A percentile compares a stretch with the other conserved stretches of the same genome.
phyloP scores from a whole-genome alignment of 345 rosid species.

The Microthlaspi erraticum region DNA sequence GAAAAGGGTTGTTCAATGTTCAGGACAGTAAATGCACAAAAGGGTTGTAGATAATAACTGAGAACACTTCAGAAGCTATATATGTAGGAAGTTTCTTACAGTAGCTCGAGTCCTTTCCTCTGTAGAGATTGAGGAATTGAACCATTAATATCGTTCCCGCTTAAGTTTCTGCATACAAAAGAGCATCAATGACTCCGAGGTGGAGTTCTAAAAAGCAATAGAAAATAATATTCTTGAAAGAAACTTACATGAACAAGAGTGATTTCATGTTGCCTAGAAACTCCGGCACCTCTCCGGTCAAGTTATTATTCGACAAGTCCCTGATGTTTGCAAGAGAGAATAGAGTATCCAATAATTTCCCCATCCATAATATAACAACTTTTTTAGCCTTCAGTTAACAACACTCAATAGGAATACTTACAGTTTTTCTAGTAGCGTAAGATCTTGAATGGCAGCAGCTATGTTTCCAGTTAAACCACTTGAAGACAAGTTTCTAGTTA shows the following conservation, averaged over 20 bases:
- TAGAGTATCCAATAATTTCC: background rate
- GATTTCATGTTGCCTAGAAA: slow-evolving; percentile 48
- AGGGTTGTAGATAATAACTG: background rate
- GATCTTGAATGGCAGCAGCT: slow-evolving; percentile 41
- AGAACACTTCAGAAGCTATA: background rate
- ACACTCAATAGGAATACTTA: slow-evolving; percentile 26
- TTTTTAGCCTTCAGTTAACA: background rate
- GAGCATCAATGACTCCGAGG: background rate
- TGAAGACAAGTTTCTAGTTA: slow-evolving; percentile 45
- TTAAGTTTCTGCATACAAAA: slow-evolving; percentile 44
- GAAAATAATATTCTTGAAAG: slow-evolving; percentile 9
- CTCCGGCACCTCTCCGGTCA: slow-evolving; percentile 51
- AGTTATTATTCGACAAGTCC: slow-evolving; percentile 57
- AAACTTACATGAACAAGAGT: slow-evolving; percentile 53
- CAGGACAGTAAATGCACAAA: background rate
- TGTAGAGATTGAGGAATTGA: slow-evolving; percentile 41
- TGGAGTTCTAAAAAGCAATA: no score
- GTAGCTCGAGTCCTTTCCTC: slow-evolving; percentile 12
- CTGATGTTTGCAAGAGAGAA: slow-evolving; percentile 38
- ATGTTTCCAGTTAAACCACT: slow-evolving; percentile 48
- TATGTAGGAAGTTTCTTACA: slow-evolving; percentile 22
- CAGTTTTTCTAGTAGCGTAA: slow-evolving; percentile 46
- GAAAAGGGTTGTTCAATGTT: background rate
- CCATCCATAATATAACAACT: background rate
- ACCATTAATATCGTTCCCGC: slow-evolving; percentile 49